Base-by-base conservation (phyloP, 2,329 filamentous ascomycete genomes). In the Penicillium expansum region DNA sequence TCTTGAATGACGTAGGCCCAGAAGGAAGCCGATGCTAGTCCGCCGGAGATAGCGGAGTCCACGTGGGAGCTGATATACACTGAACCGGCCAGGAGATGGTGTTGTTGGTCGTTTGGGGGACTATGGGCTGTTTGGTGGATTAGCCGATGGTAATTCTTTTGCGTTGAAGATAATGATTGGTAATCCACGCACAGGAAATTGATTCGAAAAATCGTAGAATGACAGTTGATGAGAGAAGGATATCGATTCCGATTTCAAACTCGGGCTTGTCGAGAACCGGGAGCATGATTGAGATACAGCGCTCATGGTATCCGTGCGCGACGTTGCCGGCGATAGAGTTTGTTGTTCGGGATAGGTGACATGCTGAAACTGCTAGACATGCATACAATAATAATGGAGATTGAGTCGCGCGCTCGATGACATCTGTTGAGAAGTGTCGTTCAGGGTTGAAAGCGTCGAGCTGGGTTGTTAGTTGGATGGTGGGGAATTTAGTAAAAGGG, bases 1-100 rank as follows among this genome's bases (percentile, higher is more conserved):
- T 73, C 71, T 50, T 73, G 71, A 59, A 71, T 69, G 3, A 73
- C 69, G 45, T 71, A 73, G 11, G 70, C 64, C 71, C 71, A 73
- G 57, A 73, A 73, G 0, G 71, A 71, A 24, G 70, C 69, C 20
- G 71, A 70, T 1, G 70, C 67, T 18, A 73, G 67, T 8, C 69
- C 69, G 7, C 67, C 67, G 5, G 68, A 69, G 30, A 69, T 67
- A 2, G 69, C 70, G 41, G 68, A 72, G 54, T 70, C 70, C 2
- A 71, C 64, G 20, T 72, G 71, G 2, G 71, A 69, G 48, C 69
- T 69, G 48, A 73, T 68, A 48, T 72, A 73, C 11, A 73, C 71
- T 0, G 71, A 73, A 8, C 71, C 71, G 16, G 71, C 71, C 14
- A 72, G 62, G 32, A 73, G 68, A 50, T 73, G 71, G 24, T 69